Percentiles rank a stretch among this genome's conserved stretches.
phyloP scores from a whole-genome alignment of 2,329 filamentous ascomycete genomes.

The Orbilia ellipsospora region DNA sequence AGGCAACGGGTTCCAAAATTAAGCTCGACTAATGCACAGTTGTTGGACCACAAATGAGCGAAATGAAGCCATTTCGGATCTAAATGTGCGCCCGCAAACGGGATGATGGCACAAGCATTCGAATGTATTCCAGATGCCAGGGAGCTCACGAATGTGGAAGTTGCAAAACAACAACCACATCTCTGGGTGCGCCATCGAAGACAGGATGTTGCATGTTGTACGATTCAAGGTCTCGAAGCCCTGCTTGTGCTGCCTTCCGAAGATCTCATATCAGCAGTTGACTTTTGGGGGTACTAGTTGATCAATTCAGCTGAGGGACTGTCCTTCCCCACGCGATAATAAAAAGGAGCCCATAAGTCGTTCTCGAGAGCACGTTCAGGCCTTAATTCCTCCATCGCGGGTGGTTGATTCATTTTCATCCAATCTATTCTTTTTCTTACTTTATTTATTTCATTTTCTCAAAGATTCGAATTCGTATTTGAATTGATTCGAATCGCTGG shows the following conservation, averaged over 20 bases:
- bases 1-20: background rate
- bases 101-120: slow-evolving; percentile 41
- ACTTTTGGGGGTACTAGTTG: background rate
- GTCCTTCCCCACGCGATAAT: slow-evolving; percentile 18
- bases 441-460: slow-evolving; percentile 5
- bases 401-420: slow-evolving; percentile 13
- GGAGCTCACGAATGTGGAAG: slow-evolving; percentile 46
- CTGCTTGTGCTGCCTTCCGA: slow-evolving; percentile 54
- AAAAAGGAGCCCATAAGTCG: slow-evolving; percentile 36
- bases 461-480: background rate
- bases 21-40: slow-evolving; percentile 24
- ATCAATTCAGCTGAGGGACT: background rate
- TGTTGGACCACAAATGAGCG: slow-evolving; percentile 33
- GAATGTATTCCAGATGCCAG: slow-evolving; percentile 33
- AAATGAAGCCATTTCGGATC: slow-evolving; percentile 42
- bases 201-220: slow-evolving; percentile 54
- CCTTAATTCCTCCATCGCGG: slow-evolving; percentile 26
- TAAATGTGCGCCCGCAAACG: slow-evolving; percentile 48
- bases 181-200: slow-evolving; percentile 39
- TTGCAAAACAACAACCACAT: slow-evolving; percentile 47
- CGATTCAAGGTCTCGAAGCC: slow-evolving; percentile 29
- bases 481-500: background rate
- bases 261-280: slow-evolving; percentile 17
- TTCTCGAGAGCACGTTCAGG: slow-evolving; percentile 17
- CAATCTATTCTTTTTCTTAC: slow-evolving; percentile 23